These are phyloP conservation scores for Aspergillus felis DNA, from an alignment of 2,329 filamentous ascomycete genomes.

Conservation along the genomic window DNA sequence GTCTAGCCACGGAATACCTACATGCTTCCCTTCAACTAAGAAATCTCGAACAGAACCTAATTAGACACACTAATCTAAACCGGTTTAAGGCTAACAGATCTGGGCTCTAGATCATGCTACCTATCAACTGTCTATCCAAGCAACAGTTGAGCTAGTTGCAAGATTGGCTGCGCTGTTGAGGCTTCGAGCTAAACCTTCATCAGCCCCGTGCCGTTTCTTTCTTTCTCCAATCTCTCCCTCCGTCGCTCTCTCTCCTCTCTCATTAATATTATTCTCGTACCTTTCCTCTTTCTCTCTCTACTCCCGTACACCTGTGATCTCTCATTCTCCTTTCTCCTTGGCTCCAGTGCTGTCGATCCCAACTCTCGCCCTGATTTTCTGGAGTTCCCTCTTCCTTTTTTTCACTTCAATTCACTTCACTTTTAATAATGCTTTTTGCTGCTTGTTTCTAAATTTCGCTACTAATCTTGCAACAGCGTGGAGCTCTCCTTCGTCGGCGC, in stretches of 20 bases:
- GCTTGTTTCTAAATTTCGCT: background rate
- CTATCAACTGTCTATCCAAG: background rate
- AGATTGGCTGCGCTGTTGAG: too few species aligned
- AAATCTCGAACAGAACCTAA: background rate
- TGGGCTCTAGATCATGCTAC: too few species aligned
- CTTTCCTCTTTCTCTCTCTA: slow-evolving; percentile 2
- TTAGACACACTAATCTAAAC: background rate
- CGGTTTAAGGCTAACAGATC: background rate
- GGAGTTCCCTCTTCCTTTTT: too few species aligned
- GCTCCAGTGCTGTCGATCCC: background rate
- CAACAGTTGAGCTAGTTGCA: too few species aligned
- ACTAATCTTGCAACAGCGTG: slow-evolving; percentile 1
- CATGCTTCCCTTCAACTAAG: background rate
- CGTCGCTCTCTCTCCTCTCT: background rate
- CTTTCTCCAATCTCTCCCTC: slow-evolving; percentile 4
- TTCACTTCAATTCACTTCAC: background rate
- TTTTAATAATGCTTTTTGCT: background rate
- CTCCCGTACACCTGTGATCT: background rate
- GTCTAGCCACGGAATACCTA: background rate
- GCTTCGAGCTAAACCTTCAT: background rate
- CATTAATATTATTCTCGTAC: background rate
- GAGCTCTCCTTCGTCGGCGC: slow-evolving; percentile 1
- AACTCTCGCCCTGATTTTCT: background rate
- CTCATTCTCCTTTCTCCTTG: slow-evolving; percentile 1
- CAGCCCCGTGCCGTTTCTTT: slow-evolving; percentile 1